These are phyloP conservation scores for Plasmodium coatneyi DNA, from an alignment of 169 alveolate genomes.

Conservation along the genomic window DNA sequence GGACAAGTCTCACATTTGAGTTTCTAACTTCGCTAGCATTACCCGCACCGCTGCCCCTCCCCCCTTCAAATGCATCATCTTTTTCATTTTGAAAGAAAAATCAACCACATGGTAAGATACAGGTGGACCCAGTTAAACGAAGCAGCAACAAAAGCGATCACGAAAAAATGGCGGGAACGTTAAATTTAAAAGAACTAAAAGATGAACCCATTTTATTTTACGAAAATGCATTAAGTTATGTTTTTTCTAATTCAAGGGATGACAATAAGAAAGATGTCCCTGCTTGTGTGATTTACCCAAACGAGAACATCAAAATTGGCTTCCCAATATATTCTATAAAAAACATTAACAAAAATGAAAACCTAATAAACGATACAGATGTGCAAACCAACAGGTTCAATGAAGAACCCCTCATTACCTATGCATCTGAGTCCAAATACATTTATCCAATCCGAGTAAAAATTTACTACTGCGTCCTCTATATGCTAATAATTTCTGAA, in stretches of 20 bases:
- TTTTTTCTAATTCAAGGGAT: conserved; percentile 67
- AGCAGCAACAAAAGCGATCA: not conserved
- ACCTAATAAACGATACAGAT: conserved; percentile 30
- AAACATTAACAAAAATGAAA: conserved; percentile 69
- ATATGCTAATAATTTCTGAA: conserved; percentile 11
- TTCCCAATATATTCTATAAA: conserved; percentile 66
- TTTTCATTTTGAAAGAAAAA: not conserved
- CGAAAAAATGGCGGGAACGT: conserved; percentile 70
- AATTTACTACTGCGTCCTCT: conserved; percentile 25
- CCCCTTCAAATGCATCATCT: not conserved
- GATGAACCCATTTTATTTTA: conserved; percentile 74
- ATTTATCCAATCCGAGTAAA: conserved; percentile 51
- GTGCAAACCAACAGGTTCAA: conserved; percentile 41
- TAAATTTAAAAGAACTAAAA: conserved; percentile 69
- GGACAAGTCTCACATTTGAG: not conserved
- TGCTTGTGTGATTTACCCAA: conserved; percentile 59
- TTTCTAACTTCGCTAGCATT: not conserved
- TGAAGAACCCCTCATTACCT: conserved; percentile 67
- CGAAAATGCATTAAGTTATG: conserved; percentile 74
- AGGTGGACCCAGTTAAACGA: not conserved
- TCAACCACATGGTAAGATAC: not conserved
- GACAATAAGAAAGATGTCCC: conserved; percentile 60
- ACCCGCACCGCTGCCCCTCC: not conserved
- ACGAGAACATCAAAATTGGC: conserved; percentile 51
- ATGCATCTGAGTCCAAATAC: conserved; percentile 62